Percentiles rank a stretch among this genome's conserved stretches.
These are phyloP conservation scores for Aspergillus sclerotialis DNA, from an alignment of 2,329 filamentous ascomycete genomes.

Conservation along the genomic window DNA sequence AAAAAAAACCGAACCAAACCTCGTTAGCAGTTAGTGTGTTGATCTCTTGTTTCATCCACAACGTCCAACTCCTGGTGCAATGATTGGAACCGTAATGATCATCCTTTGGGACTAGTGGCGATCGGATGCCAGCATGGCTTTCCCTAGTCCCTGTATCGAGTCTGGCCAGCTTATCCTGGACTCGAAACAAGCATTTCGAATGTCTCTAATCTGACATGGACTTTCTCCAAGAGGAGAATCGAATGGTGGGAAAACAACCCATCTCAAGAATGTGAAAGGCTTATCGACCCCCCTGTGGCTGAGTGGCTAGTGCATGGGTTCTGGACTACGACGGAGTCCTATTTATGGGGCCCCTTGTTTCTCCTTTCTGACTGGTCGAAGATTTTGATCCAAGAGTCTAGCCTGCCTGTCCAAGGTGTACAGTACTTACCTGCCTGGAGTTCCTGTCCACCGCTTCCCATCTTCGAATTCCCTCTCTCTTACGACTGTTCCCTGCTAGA, in stretches of 20 bases:
- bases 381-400: too few relatives aligned
- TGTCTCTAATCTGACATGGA: not conserved
- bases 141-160: not conserved
- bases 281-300: too few relatives aligned
- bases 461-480: too few relatives aligned
- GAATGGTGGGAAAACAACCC: not conserved
- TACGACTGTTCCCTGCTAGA: too few relatives aligned
- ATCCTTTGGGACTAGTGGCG: conserved; percentile 13
- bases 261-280: too few relatives aligned
- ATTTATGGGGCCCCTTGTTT: too few relatives aligned
- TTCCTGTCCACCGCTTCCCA: too few relatives aligned
- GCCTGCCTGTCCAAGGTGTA: too few relatives aligned
- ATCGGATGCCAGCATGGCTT: conserved; percentile 7
- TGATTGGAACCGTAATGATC: conserved; percentile 12
- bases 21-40: conserved; percentile 3
- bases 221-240: not conserved
- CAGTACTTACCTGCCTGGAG: too few relatives aligned
- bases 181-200: not conserved
- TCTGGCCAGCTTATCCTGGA: not conserved
- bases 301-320: too few relatives aligned
- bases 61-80: conserved; percentile 4
- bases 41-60: conserved; percentile 12
- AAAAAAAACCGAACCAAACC: conserved; percentile 1
- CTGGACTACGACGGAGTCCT: too few relatives aligned
- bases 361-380: too few relatives aligned